Percentiles rank a stretch among this genome's conserved stretches.
These are phyloP conservation scores for Auriscalpium orientale DNA, from an alignment of 768 basidiomycete species.

Conservation along the genomic window DNA sequence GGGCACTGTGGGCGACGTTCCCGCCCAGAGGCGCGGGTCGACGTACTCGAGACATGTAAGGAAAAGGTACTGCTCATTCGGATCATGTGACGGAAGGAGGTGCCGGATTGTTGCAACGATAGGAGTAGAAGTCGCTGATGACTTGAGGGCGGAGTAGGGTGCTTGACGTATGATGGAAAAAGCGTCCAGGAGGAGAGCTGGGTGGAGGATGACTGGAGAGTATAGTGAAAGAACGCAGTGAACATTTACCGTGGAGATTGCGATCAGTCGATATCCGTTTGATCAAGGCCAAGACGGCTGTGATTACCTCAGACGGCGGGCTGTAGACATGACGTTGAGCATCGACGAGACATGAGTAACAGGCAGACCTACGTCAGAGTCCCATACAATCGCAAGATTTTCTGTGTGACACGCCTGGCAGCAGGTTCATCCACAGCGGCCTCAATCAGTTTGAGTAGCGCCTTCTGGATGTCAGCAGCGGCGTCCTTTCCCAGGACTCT, in stretches of 20 bases:
- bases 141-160: constrained; percentile 1
- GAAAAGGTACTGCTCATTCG: constrained; percentile 61
- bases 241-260: constrained; percentile 2
- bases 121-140: constrained; percentile 3
- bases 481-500: constrained; percentile 5
- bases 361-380: constrained; percentile 4
- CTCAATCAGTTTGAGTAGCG: constrained; percentile 1
- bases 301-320: constrained; percentile 8
- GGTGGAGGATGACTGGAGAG: no score
- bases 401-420: constrained; percentile 4
- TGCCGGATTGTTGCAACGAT: constrained; percentile 43
- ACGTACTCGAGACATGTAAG: constrained; percentile 54
- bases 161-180: constrained; percentile 8
- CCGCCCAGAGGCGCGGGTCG: constrained; percentile 61
- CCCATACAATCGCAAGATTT: constrained; percentile 6
- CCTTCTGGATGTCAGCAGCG: background rate
- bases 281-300: constrained; percentile 5
- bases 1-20: constrained; percentile 40
- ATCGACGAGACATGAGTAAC: no score
- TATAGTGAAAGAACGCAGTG: no score
- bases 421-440: background rate
- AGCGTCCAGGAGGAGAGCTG: constrained; percentile 7
- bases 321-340: background rate
- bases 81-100: constrained; percentile 48
- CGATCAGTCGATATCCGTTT: constrained; percentile 1